Conservation (phyloP, 805 yeast genomes). For the Grigorovia transvaalensis region DNA sequence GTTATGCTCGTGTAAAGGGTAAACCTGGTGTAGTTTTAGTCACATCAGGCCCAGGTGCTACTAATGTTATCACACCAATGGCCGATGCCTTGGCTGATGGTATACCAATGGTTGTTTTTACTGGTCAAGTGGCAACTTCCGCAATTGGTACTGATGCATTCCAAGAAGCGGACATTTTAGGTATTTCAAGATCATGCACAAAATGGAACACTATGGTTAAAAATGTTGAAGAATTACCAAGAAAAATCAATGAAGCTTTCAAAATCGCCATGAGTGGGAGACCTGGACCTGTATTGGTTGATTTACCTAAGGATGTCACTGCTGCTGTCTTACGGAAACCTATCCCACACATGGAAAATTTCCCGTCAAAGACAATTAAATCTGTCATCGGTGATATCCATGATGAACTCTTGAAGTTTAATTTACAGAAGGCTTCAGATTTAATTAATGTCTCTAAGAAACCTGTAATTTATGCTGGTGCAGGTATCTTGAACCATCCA, state of each 20-base stretch:
- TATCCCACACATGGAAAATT: constrained; percentile 69
- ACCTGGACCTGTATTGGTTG: constrained; percentile 97
- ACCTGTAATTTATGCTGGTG: constrained; percentile 87
- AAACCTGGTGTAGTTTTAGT: constrained; percentile 97
- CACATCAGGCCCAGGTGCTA: constrained; percentile 99
- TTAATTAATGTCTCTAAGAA: constrained; percentile 73
- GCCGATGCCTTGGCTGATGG: constrained; percentile 97
- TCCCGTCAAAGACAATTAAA: constrained; percentile 60
- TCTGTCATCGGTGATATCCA: constrained; percentile 61
- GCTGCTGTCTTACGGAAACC: constrained; percentile 80
- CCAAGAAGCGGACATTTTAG: constrained; percentile 98
- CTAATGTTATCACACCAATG: constrained; percentile 96
- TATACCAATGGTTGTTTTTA: constrained; percentile 90
- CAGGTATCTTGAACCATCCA: constrained; percentile 70
- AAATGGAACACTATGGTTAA: constrained; percentile 99
- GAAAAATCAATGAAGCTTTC: constrained; percentile 93
- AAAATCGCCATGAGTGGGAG: constrained; percentile 94
- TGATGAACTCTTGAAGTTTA: constrained; percentile 62
- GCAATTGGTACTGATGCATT: constrained; percentile 98
- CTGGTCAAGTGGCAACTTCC: constrained; percentile 93
- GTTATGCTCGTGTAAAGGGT: constrained; percentile 90
- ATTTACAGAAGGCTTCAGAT: constrained; percentile 66
- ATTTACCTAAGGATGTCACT: constrained; percentile 95
- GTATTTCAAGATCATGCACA: constrained; percentile 94
- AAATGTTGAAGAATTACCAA: constrained; percentile 85